These are phyloP conservation scores for Colletotrichum australisinense DNA, from an alignment of 2,329 filamentous ascomycete genomes.

Conservation along the genomic window DNA sequence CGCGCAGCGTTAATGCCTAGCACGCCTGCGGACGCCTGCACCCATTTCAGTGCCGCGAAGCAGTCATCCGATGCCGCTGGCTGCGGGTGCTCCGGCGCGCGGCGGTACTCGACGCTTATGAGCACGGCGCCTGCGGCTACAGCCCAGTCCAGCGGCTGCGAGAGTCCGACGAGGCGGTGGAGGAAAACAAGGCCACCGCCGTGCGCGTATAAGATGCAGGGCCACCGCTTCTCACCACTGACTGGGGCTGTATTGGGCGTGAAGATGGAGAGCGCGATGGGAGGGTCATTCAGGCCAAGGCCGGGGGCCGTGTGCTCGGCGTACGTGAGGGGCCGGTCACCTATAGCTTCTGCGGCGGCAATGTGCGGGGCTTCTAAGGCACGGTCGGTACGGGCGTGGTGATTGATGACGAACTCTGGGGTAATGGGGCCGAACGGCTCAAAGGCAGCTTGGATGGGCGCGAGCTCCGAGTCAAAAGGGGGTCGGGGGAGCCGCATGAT, in stretches of 20 bases:
- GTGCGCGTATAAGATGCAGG: constrained; percentile 38
- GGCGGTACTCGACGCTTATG: constrained; percentile 42
- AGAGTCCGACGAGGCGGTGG: constrained; percentile 39
- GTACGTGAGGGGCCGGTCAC: constrained; percentile 38
- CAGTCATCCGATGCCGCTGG: constrained; percentile 38
- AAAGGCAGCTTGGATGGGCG: constrained; percentile 34
- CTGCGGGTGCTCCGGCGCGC: constrained; percentile 40
- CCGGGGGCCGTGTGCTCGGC: constrained; percentile 37
- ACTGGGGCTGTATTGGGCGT: constrained; percentile 10
- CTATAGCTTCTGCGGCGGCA: constrained; percentile 18
- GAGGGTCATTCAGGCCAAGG: background rate
- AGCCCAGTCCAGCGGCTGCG: constrained; percentile 37
- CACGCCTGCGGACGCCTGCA: constrained; percentile 26
- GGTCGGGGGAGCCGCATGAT: constrained; percentile 31
- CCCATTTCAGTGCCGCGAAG: constrained; percentile 37
- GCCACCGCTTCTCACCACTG: background rate
- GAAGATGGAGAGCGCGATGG: constrained; percentile 38
- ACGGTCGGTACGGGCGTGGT: constrained; percentile 30
- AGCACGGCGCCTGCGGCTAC: constrained; percentile 36
- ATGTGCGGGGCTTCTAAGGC: background rate
- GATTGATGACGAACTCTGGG: constrained; percentile 35
- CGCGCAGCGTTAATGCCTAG: constrained; percentile 35
- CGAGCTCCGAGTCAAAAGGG: constrained; percentile 39
- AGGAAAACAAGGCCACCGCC: constrained; percentile 40
- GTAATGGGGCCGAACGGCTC: constrained; percentile 31